A percentile compares a stretch with the other conserved stretches of the same genome.
Evolutionary conservation across 495 filamentous ascomycete species (phyloP).

Genomic region (Xylona heveae): DNA sequence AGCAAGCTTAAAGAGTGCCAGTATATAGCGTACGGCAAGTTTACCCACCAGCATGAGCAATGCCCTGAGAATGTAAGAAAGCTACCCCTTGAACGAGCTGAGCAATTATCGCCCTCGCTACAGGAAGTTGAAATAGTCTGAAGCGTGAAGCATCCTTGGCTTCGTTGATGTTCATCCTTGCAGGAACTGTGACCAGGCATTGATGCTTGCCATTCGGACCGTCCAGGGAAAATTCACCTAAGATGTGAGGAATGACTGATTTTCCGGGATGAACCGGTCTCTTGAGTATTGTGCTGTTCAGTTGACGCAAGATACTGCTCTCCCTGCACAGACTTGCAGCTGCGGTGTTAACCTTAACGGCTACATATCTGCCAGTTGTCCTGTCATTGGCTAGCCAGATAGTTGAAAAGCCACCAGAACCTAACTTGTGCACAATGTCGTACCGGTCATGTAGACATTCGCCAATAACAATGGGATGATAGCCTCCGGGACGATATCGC

Average conservation of each 20-base stretch:
- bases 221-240: slow-evolving; percentile 7
- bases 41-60: slow-evolving; percentile 8
- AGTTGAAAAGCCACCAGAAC: too few relatives aligned
- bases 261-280: background rate
- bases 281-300: background rate
- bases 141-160: slow-evolving; percentile 4
- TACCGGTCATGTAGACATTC: too few relatives aligned
- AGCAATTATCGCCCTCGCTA: slow-evolving; percentile 8
- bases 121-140: slow-evolving; percentile 6
- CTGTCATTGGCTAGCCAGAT: too few relatives aligned
- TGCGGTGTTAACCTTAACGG: slow-evolving; percentile 15
- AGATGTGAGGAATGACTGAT: slow-evolving; percentile 3
- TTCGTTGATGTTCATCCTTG: slow-evolving; percentile 4
- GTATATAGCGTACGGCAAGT: too few relatives aligned
- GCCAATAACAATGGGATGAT: too few relatives aligned
- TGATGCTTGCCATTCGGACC: slow-evolving; percentile 11
- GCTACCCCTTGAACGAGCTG: slow-evolving; percentile 7
- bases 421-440: too few relatives aligned
- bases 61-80: slow-evolving; percentile 7
- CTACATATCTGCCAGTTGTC: too few relatives aligned
- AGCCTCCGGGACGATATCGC: too few relatives aligned
- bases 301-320: slow-evolving; percentile 9
- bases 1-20: too few relatives aligned
- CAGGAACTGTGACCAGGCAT: slow-evolving; percentile 7
- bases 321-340: slow-evolving; percentile 5